Base-by-base conservation (phyloP, 1,284 basidiomycete species). In the Hemileccinum hortonii region DNA sequence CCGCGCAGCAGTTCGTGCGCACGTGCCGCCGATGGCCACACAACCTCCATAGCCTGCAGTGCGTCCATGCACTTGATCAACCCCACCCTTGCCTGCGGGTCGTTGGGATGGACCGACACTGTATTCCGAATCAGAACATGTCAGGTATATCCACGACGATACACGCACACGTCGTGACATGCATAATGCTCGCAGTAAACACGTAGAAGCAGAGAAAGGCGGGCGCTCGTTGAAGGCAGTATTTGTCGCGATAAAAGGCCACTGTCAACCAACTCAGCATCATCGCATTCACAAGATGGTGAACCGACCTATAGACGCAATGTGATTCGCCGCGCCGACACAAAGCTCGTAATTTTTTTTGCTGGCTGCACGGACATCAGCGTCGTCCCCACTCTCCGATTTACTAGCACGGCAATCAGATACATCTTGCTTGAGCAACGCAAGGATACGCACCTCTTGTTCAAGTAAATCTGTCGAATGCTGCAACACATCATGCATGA, bases 121-220 rank as follows among this genome's bases (percentile, higher is more conserved):
- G 29, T 29, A 29, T 11, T 12, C 29, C 29, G 10, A 29, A 33
- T 33, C 32, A 33, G 32, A 14, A 16, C 29, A 16, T 8, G 32
- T 7, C 6, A 49, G 36, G 5, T 4, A 43, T 18, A 40, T 22
- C 5, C 4, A 42, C 21, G 21, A 24, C 12, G 29, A 30, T 32
- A 29, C 1, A 54, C 51, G 43, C 44, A 90, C 88, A 69, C 33
- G 75, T 82, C 2, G 82, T 83, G 46, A 88, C 81, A 63, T 92
- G 90, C 84, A 91, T 91, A 56, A 93, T 84, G 53, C 84, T 83
- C 19, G 90, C 90, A 9, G 84, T 86, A 72, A 93, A 94, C 22
- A 92, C 74, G 59, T 91, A 91, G 63, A 91, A 94, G 57, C 82
- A 86, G 43, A 92, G 70, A 66, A 91, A 92, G 3, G 86, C 86